These are phyloP conservation scores for Candida vartiovaarae DNA, from an alignment of 805 yeast genomes.

Conservation along the genomic window DNA sequence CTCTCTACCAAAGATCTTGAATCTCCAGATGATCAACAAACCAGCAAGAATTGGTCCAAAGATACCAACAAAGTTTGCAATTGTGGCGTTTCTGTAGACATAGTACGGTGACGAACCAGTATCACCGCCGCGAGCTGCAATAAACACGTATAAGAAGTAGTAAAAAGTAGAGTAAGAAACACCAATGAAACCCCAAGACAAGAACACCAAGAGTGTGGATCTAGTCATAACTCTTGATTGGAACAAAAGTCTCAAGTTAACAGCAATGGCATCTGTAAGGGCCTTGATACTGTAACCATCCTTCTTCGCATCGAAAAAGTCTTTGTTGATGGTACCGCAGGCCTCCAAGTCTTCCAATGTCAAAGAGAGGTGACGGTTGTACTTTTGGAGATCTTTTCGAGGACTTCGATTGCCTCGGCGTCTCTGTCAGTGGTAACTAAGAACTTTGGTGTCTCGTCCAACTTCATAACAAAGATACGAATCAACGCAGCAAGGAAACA, in stretches of 20 bases:
- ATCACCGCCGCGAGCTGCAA: slow-evolving; percentile 42
- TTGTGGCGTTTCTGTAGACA: slow-evolving; percentile 41
- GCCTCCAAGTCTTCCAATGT: slow-evolving; percentile 37
- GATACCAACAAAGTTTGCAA: slow-evolving; percentile 37
- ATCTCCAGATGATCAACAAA: slow-evolving; percentile 16
- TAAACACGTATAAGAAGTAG: slow-evolving; percentile 45
- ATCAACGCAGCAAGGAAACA: slow-evolving; percentile 40
- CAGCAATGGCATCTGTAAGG: slow-evolving; percentile 19
- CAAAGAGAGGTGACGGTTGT: slow-evolving; percentile 33
- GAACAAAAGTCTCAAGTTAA: slow-evolving; percentile 39
- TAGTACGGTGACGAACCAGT: slow-evolving; percentile 34
- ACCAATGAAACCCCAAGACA: slow-evolving; percentile 51
- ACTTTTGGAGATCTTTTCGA: slow-evolving; percentile 40
- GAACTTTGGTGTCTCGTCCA: slow-evolving; percentile 49
- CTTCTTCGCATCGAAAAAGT: slow-evolving; percentile 16
- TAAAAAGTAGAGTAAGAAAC: slow-evolving; percentile 46
- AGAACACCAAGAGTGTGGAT: slow-evolving; percentile 34
- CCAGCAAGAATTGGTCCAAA: slow-evolving; percentile 47
- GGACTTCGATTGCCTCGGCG: slow-evolving; percentile 37
- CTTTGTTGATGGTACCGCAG: slow-evolving; percentile 35
- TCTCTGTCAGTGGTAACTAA: slow-evolving; percentile 43
- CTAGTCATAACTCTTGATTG: slow-evolving; percentile 31
- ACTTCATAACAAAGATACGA: slow-evolving; percentile 35
- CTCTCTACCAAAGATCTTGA: slow-evolving; percentile 6
- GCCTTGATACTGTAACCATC: slow-evolving; percentile 15